Percentiles rank a stretch among this genome's conserved stretches.
Evolutionary conservation across 352 stramenopile genomes (phyloP).

Genomic region (Aphanomyces stellatus): DNA sequence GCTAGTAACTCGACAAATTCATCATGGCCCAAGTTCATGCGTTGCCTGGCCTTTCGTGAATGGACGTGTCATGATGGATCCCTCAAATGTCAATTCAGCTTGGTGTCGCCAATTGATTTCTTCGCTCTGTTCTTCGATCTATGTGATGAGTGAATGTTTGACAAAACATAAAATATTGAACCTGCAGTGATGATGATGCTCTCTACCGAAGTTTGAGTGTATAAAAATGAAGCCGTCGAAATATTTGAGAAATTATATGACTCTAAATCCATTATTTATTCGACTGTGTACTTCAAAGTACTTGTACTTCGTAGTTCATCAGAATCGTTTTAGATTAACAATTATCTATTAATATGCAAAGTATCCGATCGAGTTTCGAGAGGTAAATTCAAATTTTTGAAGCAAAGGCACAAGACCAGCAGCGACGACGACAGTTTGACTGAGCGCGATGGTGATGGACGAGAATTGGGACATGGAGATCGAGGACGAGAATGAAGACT

Average conservation of each 20-base stretch:
- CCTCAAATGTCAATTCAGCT: neutral
- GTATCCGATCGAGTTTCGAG: neutral
- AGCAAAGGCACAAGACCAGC: neutral
- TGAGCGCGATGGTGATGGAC: neutral
- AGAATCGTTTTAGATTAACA: too few relatives aligned
- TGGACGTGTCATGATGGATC: too few relatives aligned
- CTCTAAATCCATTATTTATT: too few relatives aligned
- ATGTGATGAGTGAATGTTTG: too few relatives aligned
- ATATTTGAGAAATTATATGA: too few relatives aligned
- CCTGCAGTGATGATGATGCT: too few relatives aligned
- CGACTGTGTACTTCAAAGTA: neutral
- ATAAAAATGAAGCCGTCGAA: too few relatives aligned
- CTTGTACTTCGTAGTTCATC: neutral
- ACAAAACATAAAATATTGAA: too few relatives aligned
- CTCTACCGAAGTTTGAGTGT: too few relatives aligned
- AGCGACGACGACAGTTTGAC: neutral
- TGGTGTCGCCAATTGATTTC: neutral
- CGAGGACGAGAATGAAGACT: conserved; percentile 7
- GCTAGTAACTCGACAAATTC: neutral
- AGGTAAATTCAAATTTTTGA: conserved; percentile 13
- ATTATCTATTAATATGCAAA: neutral
- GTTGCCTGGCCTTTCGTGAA: too few relatives aligned
- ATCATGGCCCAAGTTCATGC: too few relatives aligned
- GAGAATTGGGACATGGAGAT: conserved; percentile 5
- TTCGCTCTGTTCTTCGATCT: too few relatives aligned